Conservation (phyloP, 1,139 yeast species). For the Hyphopichia wangnamkhiaoensis region DNA sequence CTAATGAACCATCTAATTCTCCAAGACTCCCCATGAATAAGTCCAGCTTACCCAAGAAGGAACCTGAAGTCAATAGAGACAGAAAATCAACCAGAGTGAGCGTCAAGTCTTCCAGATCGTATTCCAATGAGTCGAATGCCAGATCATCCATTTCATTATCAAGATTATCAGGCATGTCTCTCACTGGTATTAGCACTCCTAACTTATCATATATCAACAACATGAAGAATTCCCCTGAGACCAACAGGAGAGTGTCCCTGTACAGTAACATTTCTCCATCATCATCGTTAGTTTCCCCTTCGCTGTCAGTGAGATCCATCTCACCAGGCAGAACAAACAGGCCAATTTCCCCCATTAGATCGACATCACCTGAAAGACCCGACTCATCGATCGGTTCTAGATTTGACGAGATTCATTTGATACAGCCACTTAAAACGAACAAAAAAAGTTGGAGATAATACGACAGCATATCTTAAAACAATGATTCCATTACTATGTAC, state of each 20-base stretch:
- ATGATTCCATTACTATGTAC: neutral
- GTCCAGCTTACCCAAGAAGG: too few species aligned
- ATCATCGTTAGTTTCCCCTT: slow-evolving; percentile 2
- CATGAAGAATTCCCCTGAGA: neutral
- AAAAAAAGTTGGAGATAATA: slow-evolving; percentile 30
- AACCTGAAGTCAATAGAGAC: too few species aligned
- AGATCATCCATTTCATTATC: slow-evolving; percentile 3
- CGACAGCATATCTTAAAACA: neutral
- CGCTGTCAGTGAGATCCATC: slow-evolving; percentile 1
- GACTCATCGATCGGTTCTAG: slow-evolving; percentile 36
- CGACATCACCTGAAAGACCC: slow-evolving; percentile 39
- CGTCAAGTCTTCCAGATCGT: too few species aligned
- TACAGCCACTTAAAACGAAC: slow-evolving; percentile 26
- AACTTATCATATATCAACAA: slow-evolving; percentile 3
- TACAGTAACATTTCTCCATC: slow-evolving; percentile 4
- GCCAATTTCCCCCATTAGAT: slow-evolving; percentile 8
- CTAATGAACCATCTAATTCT: neutral
- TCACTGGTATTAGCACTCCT: slow-evolving; percentile 4
- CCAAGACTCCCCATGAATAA: too few species aligned
- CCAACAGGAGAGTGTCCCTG: neutral
- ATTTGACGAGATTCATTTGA: slow-evolving; percentile 34
- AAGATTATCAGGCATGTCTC: slow-evolving; percentile 1
- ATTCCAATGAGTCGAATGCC: neutral
- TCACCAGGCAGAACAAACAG: slow-evolving; percentile 3
- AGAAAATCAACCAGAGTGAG: too few species aligned